Base-by-base conservation (phyloP, 2,329 filamentous ascomycete genomes). In the Biscogniauxia sp. region DNA sequence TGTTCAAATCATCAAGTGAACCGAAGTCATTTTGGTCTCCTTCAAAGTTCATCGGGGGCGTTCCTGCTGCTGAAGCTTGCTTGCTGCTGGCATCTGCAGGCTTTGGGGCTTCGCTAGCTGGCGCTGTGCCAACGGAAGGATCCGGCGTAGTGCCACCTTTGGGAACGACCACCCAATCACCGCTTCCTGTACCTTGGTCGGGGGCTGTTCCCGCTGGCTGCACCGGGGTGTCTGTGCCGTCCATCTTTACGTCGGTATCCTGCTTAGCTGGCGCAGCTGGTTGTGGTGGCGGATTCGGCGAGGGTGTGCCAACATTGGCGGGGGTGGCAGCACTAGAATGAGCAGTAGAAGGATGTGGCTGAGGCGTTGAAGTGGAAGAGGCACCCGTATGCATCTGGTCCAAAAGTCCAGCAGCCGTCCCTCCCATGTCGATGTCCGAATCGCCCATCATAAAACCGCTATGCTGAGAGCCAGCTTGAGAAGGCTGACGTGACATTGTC, bases 161-260 rank as follows among this genome's bases (percentile, higher is more conserved):
- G 58, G 88, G 85, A 28, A 93, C 85, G 60, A 93, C 88, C 3
- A 92, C 87, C 90, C 90, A 93, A 64, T 93, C 90, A 28, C 84
- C 88, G 57, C 77, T 81, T 20, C 79, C 82, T 0, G 80, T 81
- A 3, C 78, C 79, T 58, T 83, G 79, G 58, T 82, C 80, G 11
- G 80, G 76, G 13, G 82, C 80, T 19, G 80, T 80, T 15, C 74
- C 73, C 50, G 72, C 72, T 9, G 75, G 70, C 20, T 76, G 73
- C 20, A 74, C 71, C 50, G 76, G 73, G 32, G 69, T 75, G 17
- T 80, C 76, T 25, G 84, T 81, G 59, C 84, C 84, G 17, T 83
- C 82, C 85, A 91, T 83, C 62, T 83, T 82, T 61, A 85, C 74
- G 50, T 79, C 75, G 53, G 75, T 59, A 45, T 69, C 63, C 60